A percentile compares a stretch with the other conserved stretches of the same genome.
Conservation (phyloP, 805 yeast genomes). For the Lipomyces anomalus region DNA sequence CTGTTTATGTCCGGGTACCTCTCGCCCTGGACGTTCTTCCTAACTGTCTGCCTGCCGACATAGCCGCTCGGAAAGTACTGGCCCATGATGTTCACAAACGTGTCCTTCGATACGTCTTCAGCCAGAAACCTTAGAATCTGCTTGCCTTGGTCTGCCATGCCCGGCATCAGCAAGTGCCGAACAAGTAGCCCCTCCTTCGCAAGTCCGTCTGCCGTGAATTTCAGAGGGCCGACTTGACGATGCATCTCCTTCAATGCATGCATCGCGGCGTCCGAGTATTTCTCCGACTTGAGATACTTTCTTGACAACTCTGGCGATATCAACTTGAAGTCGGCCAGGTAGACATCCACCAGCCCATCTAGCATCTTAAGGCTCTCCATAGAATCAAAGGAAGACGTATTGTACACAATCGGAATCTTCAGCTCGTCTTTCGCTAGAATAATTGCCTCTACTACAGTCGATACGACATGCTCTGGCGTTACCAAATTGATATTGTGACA, state of each 20-base stretch:
- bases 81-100: conserved; percentile 22
- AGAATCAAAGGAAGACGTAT: conserved; percentile 25
- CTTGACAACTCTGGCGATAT: conserved; percentile 16
- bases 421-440: conserved; percentile 18
- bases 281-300: conserved; percentile 16
- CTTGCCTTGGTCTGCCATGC: conserved; percentile 13
- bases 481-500: conserved; percentile 25
- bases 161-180: conserved; percentile 24
- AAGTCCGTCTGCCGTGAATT: conserved; percentile 24
- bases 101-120: conserved; percentile 18
- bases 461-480: conserved; percentile 26
- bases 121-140: conserved; percentile 21
- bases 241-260: conserved; percentile 20
- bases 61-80: conserved; percentile 24
- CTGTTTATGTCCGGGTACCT: conserved; percentile 21
- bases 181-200: conserved; percentile 23
- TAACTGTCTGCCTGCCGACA: conserved; percentile 15
- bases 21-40: conserved; percentile 14
- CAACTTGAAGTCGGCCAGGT: conserved; percentile 25
- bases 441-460: conserved; percentile 23
- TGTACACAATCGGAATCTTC: conserved; percentile 23
- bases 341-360: conserved; percentile 24
- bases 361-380: conserved; percentile 16
- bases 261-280: conserved; percentile 20
- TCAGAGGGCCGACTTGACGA: conserved; percentile 23